Base-by-base conservation (phyloP, 139 green algal genomes). In the Diplosphaera chodatii region DNA sequence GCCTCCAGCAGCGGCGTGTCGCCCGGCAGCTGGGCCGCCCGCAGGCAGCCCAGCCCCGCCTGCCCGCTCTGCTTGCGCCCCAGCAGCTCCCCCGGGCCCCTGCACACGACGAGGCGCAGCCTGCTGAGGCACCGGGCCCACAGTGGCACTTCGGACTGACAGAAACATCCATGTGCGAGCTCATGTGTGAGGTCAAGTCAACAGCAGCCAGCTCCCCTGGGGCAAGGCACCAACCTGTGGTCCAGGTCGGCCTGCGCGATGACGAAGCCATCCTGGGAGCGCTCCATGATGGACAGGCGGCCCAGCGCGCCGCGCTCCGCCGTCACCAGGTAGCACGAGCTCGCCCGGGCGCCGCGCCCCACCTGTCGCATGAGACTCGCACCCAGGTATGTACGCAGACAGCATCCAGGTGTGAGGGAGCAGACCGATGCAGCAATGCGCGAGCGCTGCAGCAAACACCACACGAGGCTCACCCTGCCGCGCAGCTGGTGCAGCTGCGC, bases 401-500 rank as follows among this genome's bases (percentile, higher is more conserved):
- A n/a, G n/a, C n/a, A n/a, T n/a, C n/a, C n/a, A n/a, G n/a, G n/a
- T n/a, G n/a, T n/a, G n/a, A n/a, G n/a, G n/a, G n/a, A n/a, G n/a
- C n/a, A n/a, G n/a, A n/a, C n/a, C n/a, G n/a, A n/a, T n/a, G n/a
- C n/a, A n/a, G n/a, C n/a, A n/a, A n/a, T n/a, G n/a, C n/a, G n/a
- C n/a, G n/a, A n/a, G n/a, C n/a, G n/a, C n/a, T n/a, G n/a, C n/a
- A n/a, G n/a, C n/a, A n/a, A n/a, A n/a, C n/a, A n/a, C n/a, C n/a
- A n/a, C n/a, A n/a, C n/a, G n/a, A n/a, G n/a, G n/a, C n/a, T n/a
- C n/a, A n/a, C n/a, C n/a, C n/a, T n/a, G 63, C 93, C 93, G 20
- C 93, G 72, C 69, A 98, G 85, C 85, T 98, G 94, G 76, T 98
- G 94, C 78, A 98, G 85, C 84, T 96, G 88, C 1, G 94, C 92